Evolutionary conservation across 1,139 yeast species (phyloP).

Genomic region (Kodamaea sp.): DNA sequence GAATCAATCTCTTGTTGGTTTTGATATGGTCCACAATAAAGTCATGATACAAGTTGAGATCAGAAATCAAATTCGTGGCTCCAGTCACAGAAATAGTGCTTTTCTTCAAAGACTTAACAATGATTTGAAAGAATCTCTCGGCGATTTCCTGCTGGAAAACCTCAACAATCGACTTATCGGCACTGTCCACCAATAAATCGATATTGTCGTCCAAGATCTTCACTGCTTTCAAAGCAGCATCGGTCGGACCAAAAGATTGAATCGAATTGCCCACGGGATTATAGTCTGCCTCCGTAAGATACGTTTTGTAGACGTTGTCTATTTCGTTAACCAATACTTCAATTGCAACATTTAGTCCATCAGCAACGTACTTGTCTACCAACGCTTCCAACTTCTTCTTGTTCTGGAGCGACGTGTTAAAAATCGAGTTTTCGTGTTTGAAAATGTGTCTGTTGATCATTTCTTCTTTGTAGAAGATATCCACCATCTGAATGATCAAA

Average conservation of each 20-base stretch:
- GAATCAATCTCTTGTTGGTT: constrained; percentile 61
- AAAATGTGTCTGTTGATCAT: constrained; percentile 62
- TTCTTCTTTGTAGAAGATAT: constrained; percentile 88
- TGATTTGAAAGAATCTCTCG: constrained; percentile 73
- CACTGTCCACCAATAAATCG: constrained; percentile 72
- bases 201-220: constrained; percentile 72
- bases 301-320: constrained; percentile 34
- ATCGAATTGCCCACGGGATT: constrained; percentile 23
- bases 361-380: constrained; percentile 88
- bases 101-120: constrained; percentile 72
- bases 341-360: constrained; percentile 87
- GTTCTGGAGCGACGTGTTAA: constrained; percentile 76
- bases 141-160: constrained; percentile 95
- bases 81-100: constrained; percentile 77
- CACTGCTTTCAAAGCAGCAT: constrained; percentile 66
- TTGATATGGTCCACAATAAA: constrained; percentile 63
- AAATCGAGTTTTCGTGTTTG: constrained; percentile 70
- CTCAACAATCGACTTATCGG: constrained; percentile 85
- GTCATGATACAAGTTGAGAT: constrained; percentile 72
- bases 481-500: constrained; percentile 87
- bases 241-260: constrained; percentile 56
- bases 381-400: constrained; percentile 78
- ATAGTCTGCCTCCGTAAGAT: constrained; percentile 34
- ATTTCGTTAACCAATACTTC: constrained; percentile 84
- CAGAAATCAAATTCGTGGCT: constrained; percentile 74